Percentiles rank a stretch among this genome's conserved stretches.
Conservation (phyloP, 306 rosid species). For the Glycine soja region DNA sequence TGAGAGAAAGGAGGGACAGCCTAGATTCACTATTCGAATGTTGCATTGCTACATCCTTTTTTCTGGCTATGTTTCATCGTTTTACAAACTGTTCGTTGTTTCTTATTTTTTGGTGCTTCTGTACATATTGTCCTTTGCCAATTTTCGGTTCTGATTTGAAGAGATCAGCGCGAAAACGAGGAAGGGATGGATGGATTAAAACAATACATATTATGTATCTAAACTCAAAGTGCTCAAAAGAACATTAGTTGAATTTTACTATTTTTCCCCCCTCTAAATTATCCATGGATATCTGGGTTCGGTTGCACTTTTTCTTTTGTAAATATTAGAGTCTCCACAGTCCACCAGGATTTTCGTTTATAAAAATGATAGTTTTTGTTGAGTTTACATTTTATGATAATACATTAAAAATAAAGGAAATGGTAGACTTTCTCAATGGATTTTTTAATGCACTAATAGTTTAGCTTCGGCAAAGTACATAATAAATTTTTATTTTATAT, state of each 20-base stretch:
- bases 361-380: no score
- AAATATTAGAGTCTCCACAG: neutral
- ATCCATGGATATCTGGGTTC: neutral
- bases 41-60: neutral
- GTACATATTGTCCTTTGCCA: neutral
- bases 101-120: no score
- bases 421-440: no score
- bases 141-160: constrained; percentile 3
- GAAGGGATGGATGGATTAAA: neutral
- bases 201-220: neutral
- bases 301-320: neutral
- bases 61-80: constrained; percentile 3
- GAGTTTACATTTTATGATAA: no score
- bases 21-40: constrained; percentile 4
- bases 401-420: no score
- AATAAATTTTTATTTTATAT: no score
- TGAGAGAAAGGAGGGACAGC: neutral
- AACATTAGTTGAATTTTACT: neutral
- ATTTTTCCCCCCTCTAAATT: neutral
- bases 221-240: neutral
- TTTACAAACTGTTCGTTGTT: neutral
- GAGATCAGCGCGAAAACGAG: neutral
- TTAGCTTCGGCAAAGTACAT: no score
- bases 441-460: no score
- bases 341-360: no score